These are phyloP conservation scores for Hirsutella rhossiliensis DNA, from an alignment of 2,329 filamentous ascomycete species.

Conservation along the genomic window DNA sequence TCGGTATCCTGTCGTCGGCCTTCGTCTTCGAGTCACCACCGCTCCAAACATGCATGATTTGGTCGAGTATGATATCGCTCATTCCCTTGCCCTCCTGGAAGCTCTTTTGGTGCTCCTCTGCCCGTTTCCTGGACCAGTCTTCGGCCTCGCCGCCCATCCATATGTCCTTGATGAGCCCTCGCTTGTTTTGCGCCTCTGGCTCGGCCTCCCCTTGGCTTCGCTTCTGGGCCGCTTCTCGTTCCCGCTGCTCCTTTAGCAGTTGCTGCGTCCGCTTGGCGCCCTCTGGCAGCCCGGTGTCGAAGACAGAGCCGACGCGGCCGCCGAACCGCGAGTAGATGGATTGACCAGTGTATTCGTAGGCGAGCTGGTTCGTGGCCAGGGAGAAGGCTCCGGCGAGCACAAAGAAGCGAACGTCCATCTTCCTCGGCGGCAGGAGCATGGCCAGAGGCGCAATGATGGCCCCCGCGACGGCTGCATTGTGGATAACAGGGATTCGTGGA, in stretches of 20 bases:
- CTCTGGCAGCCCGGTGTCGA: constrained; percentile 45
- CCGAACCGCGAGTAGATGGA: constrained; percentile 37
- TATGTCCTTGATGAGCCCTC: constrained; percentile 29
- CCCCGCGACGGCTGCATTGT: constrained; percentile 35
- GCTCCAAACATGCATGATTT: constrained; percentile 41
- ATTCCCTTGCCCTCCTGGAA: constrained; percentile 44
- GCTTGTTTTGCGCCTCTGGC: constrained; percentile 18
- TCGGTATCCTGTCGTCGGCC: constrained; percentile 9
- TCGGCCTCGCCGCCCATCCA: constrained; percentile 48
- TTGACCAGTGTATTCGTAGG: constrained; percentile 42
- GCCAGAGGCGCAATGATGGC: constrained; percentile 34
- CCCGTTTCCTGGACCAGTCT: constrained; percentile 41
- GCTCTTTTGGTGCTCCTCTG: constrained; percentile 37
- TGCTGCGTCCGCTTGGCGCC: constrained; percentile 34
- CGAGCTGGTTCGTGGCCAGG: constrained; percentile 41
- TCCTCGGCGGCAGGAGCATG: constrained; percentile 39
- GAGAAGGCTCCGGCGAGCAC: constrained; percentile 38
- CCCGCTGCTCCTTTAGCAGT: constrained; percentile 33
- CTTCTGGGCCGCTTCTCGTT: constrained; percentile 20
- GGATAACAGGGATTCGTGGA: constrained; percentile 24
- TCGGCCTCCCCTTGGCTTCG: constrained; percentile 12
- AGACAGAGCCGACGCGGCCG: constrained; percentile 28
- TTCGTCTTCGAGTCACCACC: constrained; percentile 20
- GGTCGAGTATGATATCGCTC: constrained; percentile 42
- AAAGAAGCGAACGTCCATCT: constrained; percentile 36